phyloP scores from a whole-genome alignment of 495 filamentous ascomycete genomes.

The Oleoguttula mirabilis region DNA sequence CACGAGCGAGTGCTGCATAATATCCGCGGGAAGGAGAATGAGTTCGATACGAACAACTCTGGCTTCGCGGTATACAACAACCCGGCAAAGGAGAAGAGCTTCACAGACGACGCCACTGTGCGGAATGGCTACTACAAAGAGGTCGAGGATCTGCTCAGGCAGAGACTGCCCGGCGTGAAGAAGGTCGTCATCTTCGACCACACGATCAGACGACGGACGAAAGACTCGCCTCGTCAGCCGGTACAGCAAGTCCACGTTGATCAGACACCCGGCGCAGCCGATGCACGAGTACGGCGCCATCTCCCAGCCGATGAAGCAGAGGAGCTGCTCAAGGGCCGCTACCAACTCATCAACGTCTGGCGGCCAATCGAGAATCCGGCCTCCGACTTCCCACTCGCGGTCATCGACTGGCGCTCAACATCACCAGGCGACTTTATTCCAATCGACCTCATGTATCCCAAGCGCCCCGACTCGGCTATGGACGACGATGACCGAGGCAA shows the following conservation, averaged over 20 bases:
- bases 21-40: slow-evolving; percentile 19
- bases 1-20: slow-evolving; percentile 23
- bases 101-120: slow-evolving; percentile 25
- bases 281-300: slow-evolving; percentile 26
- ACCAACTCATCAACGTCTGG: slow-evolving; percentile 74
- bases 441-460: slow-evolving; percentile 29
- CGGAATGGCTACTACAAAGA: slow-evolving; percentile 27
- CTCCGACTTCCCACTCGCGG: slow-evolving; percentile 28
- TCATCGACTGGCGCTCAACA: slow-evolving; percentile 31
- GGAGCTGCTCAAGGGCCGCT: slow-evolving; percentile 48
- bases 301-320: slow-evolving; percentile 43
- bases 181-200: slow-evolving; percentile 33
- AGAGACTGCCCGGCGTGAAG: slow-evolving; percentile 21
- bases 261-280: slow-evolving; percentile 29
- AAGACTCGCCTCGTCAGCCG: slow-evolving; percentile 28
- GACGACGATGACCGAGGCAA: slow-evolving; percentile 28
- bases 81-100: slow-evolving; percentile 25
- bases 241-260: slow-evolving; percentile 33
- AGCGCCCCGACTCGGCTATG: slow-evolving; percentile 17
- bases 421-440: slow-evolving; percentile 25
- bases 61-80: slow-evolving; percentile 27
- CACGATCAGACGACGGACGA: slow-evolving; percentile 26
- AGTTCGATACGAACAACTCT: slow-evolving; percentile 26
- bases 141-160: slow-evolving; percentile 24
- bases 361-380: slow-evolving; percentile 49